A percentile compares a stretch with the other conserved stretches of the same genome.
phyloP scores from a whole-genome alignment of 768 basidiomycete species.

The Leccinum truebloodii region DNA sequence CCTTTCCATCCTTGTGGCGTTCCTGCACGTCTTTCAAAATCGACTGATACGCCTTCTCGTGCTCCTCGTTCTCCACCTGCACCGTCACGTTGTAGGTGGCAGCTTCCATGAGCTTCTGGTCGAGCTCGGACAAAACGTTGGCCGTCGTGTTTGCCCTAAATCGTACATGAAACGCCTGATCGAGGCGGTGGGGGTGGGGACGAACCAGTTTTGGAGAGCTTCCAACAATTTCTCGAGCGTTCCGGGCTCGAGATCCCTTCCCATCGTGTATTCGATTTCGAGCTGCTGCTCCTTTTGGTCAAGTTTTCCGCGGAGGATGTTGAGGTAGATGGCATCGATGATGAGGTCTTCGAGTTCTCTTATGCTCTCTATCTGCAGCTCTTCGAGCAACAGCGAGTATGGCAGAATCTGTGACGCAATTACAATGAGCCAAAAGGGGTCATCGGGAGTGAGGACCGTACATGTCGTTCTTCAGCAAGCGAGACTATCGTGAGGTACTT shows the following conservation, averaged over 20 bases:
- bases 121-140: conserved; percentile 68
- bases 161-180: conserved; percentile 8
- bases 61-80: conserved; percentile 47
- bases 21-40: conserved; percentile 64
- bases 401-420: conserved; percentile 64
- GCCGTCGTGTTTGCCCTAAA: conserved; percentile 71
- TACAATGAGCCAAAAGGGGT: not conserved
- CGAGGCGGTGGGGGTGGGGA: conserved; percentile 2
- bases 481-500: conserved; percentile 92
- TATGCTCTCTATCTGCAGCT: conserved; percentile 74
- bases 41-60: conserved; percentile 54
- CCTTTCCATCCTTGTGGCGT: conserved; percentile 58
- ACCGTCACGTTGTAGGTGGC: conserved; percentile 41
- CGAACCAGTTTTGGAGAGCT: conserved; percentile 69
- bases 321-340: conserved; percentile 94
- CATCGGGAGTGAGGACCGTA: conserved; percentile 38
- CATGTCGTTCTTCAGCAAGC: conserved; percentile 74
- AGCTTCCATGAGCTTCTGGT: conserved; percentile 65
- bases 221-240: conserved; percentile 59
- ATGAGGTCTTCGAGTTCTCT: conserved; percentile 95
- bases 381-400: conserved; percentile 68
- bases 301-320: conserved; percentile 86
- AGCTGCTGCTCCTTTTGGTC: conserved; percentile 90
- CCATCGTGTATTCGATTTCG: conserved; percentile 91
- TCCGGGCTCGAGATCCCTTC: conserved; percentile 84